These are phyloP conservation scores for Aspergillus brasiliensis DNA, from an alignment of 2,329 filamentous ascomycete species.

Conservation along the genomic window DNA sequence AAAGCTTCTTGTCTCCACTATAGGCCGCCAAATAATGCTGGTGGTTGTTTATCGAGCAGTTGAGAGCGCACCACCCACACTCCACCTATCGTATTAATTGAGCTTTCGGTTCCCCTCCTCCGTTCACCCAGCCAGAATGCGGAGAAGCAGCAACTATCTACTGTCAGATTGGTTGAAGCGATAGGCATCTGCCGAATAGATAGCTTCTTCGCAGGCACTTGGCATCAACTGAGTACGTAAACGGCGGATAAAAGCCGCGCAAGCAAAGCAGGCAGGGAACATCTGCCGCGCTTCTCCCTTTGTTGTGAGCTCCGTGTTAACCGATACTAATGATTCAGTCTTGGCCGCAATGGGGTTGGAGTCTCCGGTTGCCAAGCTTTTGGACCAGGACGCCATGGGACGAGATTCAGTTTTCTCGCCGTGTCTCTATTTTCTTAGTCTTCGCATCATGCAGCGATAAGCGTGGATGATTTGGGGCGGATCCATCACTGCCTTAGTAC, in stretches of 20 bases:
- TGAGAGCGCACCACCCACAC: neutral
- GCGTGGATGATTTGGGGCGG: neutral
- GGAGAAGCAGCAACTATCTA: neutral
- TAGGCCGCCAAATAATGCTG: conserved; percentile 4
- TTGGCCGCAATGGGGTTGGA: neutral
- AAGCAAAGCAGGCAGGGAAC: neutral
- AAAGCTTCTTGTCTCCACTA: conserved; percentile 6
- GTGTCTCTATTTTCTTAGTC: too few species aligned
- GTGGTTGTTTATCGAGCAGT: neutral
- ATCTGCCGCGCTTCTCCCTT: neutral
- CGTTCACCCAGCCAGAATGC: neutral
- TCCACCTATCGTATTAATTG: neutral
- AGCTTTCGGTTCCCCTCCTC: neutral
- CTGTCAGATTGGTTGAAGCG: neutral
- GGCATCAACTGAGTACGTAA: neutral
- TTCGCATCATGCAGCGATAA: neutral
- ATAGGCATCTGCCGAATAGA: neutral
- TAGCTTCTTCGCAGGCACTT: neutral
- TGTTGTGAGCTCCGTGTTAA: neutral
- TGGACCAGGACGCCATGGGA: neutral
- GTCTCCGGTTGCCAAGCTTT: conserved; percentile 9
- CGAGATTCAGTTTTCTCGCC: neutral
- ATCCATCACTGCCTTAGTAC: neutral
- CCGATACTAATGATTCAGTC: conserved; percentile 1
- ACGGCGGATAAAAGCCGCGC: neutral